Conservation (phyloP, 2,329 filamentous ascomycete species). For the Verticillium isaacii region DNA sequence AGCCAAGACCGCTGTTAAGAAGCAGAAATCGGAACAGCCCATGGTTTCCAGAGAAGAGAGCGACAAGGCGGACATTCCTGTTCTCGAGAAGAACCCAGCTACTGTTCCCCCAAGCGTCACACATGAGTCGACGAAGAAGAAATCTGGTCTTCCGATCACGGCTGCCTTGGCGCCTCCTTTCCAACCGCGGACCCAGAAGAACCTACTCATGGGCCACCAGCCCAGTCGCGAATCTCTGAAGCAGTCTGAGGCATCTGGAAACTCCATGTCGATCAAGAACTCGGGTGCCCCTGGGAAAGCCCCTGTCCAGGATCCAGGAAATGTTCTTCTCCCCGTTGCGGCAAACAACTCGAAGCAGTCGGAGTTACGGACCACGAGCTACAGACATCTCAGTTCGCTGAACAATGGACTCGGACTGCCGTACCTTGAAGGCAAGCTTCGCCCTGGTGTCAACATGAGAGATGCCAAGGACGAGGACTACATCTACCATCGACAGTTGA, state of each 20-base stretch:
- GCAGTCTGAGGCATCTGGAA: background rate
- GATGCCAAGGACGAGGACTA: conserved; percentile 42
- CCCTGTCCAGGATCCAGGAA: background rate
- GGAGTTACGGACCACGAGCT: background rate
- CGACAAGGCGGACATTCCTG: background rate
- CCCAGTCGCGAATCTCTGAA: background rate
- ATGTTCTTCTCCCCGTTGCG: background rate
- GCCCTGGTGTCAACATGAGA: conserved; percentile 35
- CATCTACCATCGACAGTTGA: conserved; percentile 52
- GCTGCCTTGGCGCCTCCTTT: conserved; percentile 47
- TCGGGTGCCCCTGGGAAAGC: background rate
- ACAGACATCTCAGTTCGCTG: background rate
- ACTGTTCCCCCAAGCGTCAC: background rate
- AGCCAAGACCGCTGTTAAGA: background rate
- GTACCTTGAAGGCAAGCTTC: conserved; percentile 52
- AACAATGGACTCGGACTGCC: conserved; percentile 25
- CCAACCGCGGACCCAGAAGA: conserved; percentile 28
- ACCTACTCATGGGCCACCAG: background rate
- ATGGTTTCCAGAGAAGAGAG: background rate
- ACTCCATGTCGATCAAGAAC: background rate
- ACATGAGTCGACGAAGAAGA: conserved; percentile 23
- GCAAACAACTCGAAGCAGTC: background rate
- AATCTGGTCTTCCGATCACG: conserved; percentile 34
- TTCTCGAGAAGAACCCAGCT: background rate
- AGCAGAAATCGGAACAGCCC: background rate